These are phyloP conservation scores for Kazachstania martiniae DNA, from an alignment of 805 yeast species.

Conservation along the genomic window DNA sequence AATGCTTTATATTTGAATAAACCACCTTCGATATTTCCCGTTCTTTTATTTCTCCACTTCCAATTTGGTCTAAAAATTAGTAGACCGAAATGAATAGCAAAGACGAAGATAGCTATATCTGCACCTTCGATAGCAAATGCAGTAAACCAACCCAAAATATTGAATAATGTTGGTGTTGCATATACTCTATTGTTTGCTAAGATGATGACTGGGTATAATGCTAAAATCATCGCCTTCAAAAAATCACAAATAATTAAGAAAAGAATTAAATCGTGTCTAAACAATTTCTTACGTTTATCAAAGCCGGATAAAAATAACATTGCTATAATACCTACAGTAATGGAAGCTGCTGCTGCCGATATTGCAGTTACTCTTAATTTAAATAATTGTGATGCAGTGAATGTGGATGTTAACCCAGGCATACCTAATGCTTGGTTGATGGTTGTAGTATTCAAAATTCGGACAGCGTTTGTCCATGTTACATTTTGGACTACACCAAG, in stretches of 20 bases:
- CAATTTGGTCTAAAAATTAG: constrained; percentile 56
- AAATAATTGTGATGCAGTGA: constrained; percentile 7
- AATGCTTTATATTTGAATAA: constrained; percentile 45
- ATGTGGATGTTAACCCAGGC: constrained; percentile 27
- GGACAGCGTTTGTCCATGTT: too few relatives aligned
- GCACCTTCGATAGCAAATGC: constrained; percentile 77
- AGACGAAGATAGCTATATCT: constrained; percentile 69
- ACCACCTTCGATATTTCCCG: constrained; percentile 59
- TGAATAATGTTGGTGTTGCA: constrained; percentile 41
- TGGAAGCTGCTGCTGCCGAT: constrained; percentile 38
- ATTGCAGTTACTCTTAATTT: constrained; percentile 35
- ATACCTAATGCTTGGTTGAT: constrained; percentile 24
- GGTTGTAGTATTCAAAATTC: constrained; percentile 20
- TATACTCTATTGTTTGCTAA: constrained; percentile 34
- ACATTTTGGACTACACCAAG: too few relatives aligned
- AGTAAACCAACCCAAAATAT: constrained; percentile 71
- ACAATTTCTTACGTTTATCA: constrained; percentile 50
- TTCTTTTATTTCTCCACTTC: constrained; percentile 30
- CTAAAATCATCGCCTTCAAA: constrained; percentile 55
- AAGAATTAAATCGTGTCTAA: constrained; percentile 60
- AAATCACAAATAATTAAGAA: constrained; percentile 64
- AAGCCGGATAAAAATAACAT: constrained; percentile 52
- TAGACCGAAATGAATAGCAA: constrained; percentile 74
- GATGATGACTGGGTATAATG: constrained; percentile 59
- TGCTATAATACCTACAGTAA: constrained; percentile 45